These are phyloP conservation scores for Candida tropicalis DNA, from an alignment of 1,139 yeast species.

Conservation along the genomic window DNA sequence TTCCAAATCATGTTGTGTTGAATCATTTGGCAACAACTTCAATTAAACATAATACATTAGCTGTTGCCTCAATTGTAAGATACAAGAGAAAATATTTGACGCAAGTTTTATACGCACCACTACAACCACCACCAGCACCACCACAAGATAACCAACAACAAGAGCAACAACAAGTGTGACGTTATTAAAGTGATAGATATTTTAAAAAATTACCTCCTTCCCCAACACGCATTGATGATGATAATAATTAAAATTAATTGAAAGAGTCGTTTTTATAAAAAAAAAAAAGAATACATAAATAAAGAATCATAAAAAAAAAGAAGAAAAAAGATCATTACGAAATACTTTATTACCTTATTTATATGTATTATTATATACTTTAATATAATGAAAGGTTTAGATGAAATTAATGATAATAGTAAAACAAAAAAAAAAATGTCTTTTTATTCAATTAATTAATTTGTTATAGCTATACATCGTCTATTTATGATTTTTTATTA, in stretches of 20 bases:
- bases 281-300: too few relatives aligned
- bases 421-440: too few relatives aligned
- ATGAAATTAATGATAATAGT: too few relatives aligned
- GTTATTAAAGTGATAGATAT: neutral
- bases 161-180: slow-evolving; percentile 5
- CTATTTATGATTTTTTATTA: slow-evolving; percentile 4
- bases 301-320: too few relatives aligned
- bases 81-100: slow-evolving; percentile 52
- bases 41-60: slow-evolving; percentile 50
- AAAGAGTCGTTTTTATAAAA: neutral
- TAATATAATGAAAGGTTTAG: too few relatives aligned
- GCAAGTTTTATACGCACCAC: slow-evolving; percentile 52
- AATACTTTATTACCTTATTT: too few relatives aligned
- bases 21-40: slow-evolving; percentile 51
- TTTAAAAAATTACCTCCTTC: neutral
- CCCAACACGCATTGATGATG: neutral
- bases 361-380: too few relatives aligned
- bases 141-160: neutral
- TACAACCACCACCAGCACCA: slow-evolving; percentile 29
- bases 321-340: too few relatives aligned
- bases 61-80: slow-evolving; percentile 51
- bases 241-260: neutral
- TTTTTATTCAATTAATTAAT: too few relatives aligned
- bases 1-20: slow-evolving; percentile 51
- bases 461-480: neutral